Evolutionary conservation across 495 filamentous ascomycete species (phyloP), one percentile per base, ranked within the genome.

Genomic region (Penicillium salamii): DNA sequence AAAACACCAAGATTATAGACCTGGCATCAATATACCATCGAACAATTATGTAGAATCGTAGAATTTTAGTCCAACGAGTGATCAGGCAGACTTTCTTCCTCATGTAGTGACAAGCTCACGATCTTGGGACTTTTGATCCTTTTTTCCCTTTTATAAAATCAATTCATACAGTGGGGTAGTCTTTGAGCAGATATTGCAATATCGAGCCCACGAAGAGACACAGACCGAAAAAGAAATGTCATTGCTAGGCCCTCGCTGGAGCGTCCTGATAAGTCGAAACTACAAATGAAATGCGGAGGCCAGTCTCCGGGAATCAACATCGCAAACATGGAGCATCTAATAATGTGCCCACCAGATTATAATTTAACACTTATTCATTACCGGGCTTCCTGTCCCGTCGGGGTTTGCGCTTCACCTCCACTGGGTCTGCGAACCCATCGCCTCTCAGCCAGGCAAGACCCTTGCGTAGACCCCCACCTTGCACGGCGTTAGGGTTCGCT

Each of bases 401-500:
- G 46, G 46, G 58, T 58, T 62, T 67, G 42, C 57, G 63, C 50
- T 67, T 62, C 59, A 58, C 50, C 34, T 67, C 65, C 7, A 70
- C 58, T 9, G 65, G 69, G 63, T 84, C 82, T 18, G 67, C 65
- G 55, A 78, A 81, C 13, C 83, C 83, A 52, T 88, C 82, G 0
- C 92, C 92, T 46, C 87, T 80, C 51, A 91, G 61, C 77, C 84
- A 85, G 21, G 82, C 81, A 28, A 97, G 63, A 0, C 77, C 84
- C 70, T 87, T 95, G 52, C 90, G 79, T 40, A 90, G 72, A 15
- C 76, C 70, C 1, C 71, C 76, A 21, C 89, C 87, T 35, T 78
- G 79, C 3, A 97, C 75, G 5, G 87, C 84, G 28, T 67, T 71
- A 2, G 83, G 83, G 46, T 86, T 78, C 9, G 72, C 67, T 66